Evolutionary conservation across 177 flowering plant genomes (phyloP).

Genomic region (Vitis hybrid): DNA sequence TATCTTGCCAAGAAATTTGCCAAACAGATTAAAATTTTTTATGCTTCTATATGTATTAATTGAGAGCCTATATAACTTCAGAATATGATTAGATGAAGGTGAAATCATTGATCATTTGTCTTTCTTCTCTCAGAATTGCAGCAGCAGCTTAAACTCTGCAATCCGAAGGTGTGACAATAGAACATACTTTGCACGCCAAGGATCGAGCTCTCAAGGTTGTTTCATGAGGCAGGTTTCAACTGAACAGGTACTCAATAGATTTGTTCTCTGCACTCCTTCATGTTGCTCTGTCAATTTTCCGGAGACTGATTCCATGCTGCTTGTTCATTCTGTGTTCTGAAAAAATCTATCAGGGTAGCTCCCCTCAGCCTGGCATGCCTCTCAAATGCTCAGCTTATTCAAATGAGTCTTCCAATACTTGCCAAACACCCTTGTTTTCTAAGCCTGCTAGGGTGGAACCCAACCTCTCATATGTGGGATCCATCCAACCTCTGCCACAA

Average conservation of each 20-base stretch:
- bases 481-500: slow-evolving; percentile 14
- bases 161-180: slow-evolving; percentile 59
- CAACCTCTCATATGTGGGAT: slow-evolving; percentile 8
- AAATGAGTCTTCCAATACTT: slow-evolving; percentile 14
- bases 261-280: background rate
- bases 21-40: too few relatives aligned
- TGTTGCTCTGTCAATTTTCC: background rate
- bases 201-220: slow-evolving; percentile 46
- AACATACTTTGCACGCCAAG: slow-evolving; percentile 66
- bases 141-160: slow-evolving; percentile 47
- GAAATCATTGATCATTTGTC: background rate
- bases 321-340: background rate
- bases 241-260: slow-evolving; percentile 36
- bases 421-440: slow-evolving; percentile 39
- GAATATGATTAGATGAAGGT: background rate
- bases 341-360: slow-evolving; percentile 17
- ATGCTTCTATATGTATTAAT: too few relatives aligned
- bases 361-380: slow-evolving; percentile 16
- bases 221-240: slow-evolving; percentile 66
- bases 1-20: too few relatives aligned
- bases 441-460: slow-evolving; percentile 29
- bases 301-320: background rate
- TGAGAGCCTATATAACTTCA: too few relatives aligned
- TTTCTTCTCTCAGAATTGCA: slow-evolving; percentile 52
- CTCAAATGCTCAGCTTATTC: slow-evolving; percentile 14